A percentile compares a stretch with the other conserved stretches of the same genome.
Conservation (phyloP, 2,329 filamentous ascomycete species). For the Biscogniauxia sp. region DNA sequence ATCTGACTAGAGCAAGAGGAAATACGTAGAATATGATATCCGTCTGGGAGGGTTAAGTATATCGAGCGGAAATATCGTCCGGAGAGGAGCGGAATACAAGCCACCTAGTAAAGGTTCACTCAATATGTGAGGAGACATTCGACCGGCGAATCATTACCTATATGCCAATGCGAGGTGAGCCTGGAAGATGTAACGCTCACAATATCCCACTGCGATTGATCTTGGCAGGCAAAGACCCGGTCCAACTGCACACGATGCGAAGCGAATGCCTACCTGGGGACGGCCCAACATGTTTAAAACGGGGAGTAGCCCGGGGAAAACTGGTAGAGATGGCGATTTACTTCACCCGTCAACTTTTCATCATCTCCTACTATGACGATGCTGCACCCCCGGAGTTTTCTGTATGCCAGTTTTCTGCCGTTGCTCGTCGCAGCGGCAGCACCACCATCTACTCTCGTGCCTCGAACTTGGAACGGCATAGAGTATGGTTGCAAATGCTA, state of each 20-base stretch:
- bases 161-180: background rate
- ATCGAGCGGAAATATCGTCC: background rate
- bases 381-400: constrained; percentile 8
- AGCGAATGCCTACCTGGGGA: background rate
- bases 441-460: constrained; percentile 13
- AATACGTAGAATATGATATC: background rate
- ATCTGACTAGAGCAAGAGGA: background rate
- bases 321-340: background rate
- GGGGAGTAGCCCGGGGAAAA: background rate
- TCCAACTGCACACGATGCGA: background rate
- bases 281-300: background rate
- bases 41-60: background rate
- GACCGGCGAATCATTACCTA: background rate
- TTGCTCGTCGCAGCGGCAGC: constrained; percentile 5
- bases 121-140: background rate
- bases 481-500: constrained; percentile 34
- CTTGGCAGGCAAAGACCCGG: background rate
- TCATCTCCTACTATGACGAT: constrained; percentile 6
- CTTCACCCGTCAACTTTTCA: background rate
- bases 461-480: constrained; percentile 26
- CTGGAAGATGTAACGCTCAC: background rate
- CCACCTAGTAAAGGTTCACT: background rate
- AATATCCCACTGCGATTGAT: background rate
- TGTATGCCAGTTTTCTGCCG: constrained; percentile 11
- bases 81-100: background rate